Conservation (phyloP, 2,329 filamentous ascomycete genomes). For the Rhynchosporium secalis region DNA sequence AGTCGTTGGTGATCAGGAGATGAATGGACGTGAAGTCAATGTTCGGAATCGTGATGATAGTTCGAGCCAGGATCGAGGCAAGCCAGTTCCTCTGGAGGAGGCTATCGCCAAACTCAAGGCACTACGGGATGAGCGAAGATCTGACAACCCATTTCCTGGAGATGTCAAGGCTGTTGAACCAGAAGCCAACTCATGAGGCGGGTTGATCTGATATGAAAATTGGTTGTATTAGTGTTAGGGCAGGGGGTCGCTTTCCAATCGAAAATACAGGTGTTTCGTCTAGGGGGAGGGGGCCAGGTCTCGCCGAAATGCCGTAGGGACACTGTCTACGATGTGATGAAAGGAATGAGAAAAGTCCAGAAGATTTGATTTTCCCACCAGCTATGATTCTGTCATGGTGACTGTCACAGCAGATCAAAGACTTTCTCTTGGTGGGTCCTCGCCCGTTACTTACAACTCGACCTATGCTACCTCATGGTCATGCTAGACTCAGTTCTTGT, state of each 20-base stretch:
- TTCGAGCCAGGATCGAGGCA: slow-evolving; percentile 60
- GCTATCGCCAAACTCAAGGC: slow-evolving; percentile 56
- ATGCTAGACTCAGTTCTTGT: too few relatives aligned
- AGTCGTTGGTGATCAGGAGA: slow-evolving; percentile 64
- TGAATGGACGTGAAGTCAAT: slow-evolving; percentile 60
- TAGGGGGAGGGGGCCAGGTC: neutral
- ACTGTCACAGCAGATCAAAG: too few relatives aligned
- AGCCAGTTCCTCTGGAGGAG: slow-evolving; percentile 56
- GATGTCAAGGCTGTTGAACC: slow-evolving; percentile 29
- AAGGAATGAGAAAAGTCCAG: neutral
- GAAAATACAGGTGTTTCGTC: neutral
- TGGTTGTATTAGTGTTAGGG: neutral
- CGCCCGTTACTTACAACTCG: too few relatives aligned
- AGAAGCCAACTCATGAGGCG: slow-evolving; percentile 17
- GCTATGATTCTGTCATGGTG: too few relatives aligned
- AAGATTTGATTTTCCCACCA: neutral
- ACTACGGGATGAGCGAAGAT: slow-evolving; percentile 49
- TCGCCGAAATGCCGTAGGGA: neutral
- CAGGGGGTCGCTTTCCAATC: neutral
- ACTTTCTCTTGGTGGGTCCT: too few relatives aligned
- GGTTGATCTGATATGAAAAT: neutral
- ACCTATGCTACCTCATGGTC: too few relatives aligned
- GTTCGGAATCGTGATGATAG: slow-evolving; percentile 65
- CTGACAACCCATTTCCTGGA: slow-evolving; percentile 43
- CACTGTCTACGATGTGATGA: neutral